Percentiles rank a stretch among this genome's conserved stretches.
Conservation (phyloP, 306 rosid genomes). For the Medicago lupulina region DNA sequence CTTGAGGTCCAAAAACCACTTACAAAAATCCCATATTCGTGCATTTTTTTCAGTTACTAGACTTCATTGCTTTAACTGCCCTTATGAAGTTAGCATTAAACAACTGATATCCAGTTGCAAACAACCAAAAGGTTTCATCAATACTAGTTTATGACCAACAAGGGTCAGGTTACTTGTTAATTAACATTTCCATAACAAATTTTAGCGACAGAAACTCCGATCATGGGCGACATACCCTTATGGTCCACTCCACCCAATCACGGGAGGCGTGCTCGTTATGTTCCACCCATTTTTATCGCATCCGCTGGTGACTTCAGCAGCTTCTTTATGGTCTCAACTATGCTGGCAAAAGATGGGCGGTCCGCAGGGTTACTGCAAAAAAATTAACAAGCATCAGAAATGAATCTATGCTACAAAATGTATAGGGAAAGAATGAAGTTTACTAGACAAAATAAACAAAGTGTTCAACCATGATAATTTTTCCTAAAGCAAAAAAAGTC, state of each 20-base stretch:
- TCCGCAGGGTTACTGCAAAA: conserved; percentile 68
- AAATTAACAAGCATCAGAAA: conserved; percentile 39
- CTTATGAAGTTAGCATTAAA: conserved; percentile 44
- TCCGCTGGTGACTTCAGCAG: conserved; percentile 78
- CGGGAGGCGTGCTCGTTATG: background rate
- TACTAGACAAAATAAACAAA: conserved; percentile 6
- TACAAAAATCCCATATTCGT: conserved; percentile 8
- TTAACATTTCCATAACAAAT: conserved; percentile 38
- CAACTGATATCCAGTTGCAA: conserved; percentile 47
- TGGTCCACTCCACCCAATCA: conserved; percentile 1
- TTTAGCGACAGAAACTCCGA: background rate
- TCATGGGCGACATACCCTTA: conserved; percentile 15
- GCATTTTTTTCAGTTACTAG: conserved; percentile 16
- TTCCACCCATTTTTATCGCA: conserved; percentile 60
- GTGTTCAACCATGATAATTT: background rate
- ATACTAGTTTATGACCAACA: conserved; percentile 39
- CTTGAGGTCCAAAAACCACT: conserved; percentile 33
- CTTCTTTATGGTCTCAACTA: conserved; percentile 86
- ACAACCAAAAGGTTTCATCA: conserved; percentile 44
- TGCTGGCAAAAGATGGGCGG: conserved; percentile 75
- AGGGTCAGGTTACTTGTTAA: conserved; percentile 38
- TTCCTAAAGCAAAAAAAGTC: background rate
- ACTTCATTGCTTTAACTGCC: conserved; percentile 40
- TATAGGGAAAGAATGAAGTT: background rate
- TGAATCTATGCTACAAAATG: background rate